These are phyloP conservation scores for Artemisia tridentata DNA, from an alignment of 129 eudicot genomes.

Conservation along the genomic window DNA sequence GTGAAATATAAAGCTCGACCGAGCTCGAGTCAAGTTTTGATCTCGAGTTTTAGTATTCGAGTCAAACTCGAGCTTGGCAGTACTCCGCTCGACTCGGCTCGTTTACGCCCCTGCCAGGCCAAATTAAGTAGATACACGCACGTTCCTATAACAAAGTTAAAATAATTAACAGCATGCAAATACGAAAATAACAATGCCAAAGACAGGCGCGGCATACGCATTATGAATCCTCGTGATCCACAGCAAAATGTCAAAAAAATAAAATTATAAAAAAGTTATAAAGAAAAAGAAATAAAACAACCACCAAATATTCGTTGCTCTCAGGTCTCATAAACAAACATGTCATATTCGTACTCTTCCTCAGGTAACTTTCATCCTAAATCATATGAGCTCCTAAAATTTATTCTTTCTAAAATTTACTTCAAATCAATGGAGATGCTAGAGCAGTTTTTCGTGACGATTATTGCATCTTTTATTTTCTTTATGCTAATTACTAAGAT, in stretches of 20 bases:
- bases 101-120: no score
- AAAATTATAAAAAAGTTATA: background rate
- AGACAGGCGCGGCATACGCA: slow-evolving; percentile 31
- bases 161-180: no score
- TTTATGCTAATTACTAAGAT: slow-evolving; percentile 38
- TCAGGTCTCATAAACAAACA: slow-evolving; percentile 40
- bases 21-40: no score
- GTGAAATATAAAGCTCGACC: no score
- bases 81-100: no score
- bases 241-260: background rate
- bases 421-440: slow-evolving; percentile 41
- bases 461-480: slow-evolving; percentile 35
- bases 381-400: background rate
- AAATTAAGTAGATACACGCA: no score
- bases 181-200: background rate
- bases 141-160: no score
- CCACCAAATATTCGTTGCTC: slow-evolving; percentile 60
- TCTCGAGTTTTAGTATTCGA: no score
- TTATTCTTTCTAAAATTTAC: background rate
- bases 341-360: slow-evolving; percentile 37
- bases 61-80: no score
- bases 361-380: background rate
- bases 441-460: slow-evolving; percentile 41
- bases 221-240: slow-evolving; percentile 21
- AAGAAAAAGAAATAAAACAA: slow-evolving; percentile 15